These are phyloP conservation scores for Keithomyces neogunnii DNA, from an alignment of 2,329 filamentous ascomycete species.

Conservation along the genomic window DNA sequence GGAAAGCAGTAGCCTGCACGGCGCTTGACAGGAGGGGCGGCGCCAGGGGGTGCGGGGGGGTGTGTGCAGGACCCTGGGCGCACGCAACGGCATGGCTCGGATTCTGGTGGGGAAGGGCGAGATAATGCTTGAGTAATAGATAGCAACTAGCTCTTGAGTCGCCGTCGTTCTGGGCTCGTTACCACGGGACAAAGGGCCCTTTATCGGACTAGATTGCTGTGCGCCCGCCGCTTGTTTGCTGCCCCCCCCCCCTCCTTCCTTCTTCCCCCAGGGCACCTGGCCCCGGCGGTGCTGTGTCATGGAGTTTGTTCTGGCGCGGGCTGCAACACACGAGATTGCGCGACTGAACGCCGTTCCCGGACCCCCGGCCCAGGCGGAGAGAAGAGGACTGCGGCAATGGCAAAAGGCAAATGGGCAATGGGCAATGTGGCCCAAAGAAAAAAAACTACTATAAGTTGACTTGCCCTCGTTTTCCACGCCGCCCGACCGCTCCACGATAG, in stretches of 20 bases:
- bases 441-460: constrained; percentile 3
- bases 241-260: neutral
- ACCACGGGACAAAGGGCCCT: no score
- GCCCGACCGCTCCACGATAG: neutral
- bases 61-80: neutral
- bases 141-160: neutral
- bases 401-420: neutral
- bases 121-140: constrained; percentile 5
- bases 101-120: constrained; percentile 4
- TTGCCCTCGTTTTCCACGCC: neutral
- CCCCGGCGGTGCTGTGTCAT: no score
- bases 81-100: constrained; percentile 10
- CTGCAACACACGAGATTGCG: neutral
- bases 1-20: constrained; percentile 5
- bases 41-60: neutral
- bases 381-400: neutral
- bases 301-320: neutral
- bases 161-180: neutral
- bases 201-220: neutral
- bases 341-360: constrained; percentile 7
- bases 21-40: neutral
- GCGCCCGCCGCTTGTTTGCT: neutral
- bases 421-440: neutral
- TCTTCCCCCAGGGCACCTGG: neutral
- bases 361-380: constrained; percentile 1